Evolutionary conservation across 768 basidiomycete genomes (phyloP).

Genomic region (Naganishia vishniacii): DNA sequence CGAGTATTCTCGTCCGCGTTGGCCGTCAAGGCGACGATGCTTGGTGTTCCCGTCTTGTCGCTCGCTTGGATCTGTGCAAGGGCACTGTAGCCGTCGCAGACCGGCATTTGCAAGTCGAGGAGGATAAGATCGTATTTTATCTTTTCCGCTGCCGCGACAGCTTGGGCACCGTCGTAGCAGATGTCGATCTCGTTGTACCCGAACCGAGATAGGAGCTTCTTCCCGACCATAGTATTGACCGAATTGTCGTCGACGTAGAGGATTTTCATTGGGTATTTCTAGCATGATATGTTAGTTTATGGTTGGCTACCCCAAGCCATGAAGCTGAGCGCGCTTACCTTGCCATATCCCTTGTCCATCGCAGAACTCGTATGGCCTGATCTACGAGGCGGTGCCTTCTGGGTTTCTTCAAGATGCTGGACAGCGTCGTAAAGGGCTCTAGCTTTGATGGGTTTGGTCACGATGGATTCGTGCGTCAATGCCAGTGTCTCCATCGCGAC

Average conservation of each 20-base stretch:
- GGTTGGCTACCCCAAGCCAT: no score
- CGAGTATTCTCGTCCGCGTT: conserved; percentile 37
- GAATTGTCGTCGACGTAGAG: conserved; percentile 42
- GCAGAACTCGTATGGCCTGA: not conserved
- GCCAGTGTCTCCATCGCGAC: conserved; percentile 29
- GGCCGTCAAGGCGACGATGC: conserved; percentile 37
- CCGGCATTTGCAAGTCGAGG: conserved; percentile 44
- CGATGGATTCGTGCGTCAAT: conserved; percentile 34
- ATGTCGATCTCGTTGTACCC: conserved; percentile 39
- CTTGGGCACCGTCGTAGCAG: conserved; percentile 40
- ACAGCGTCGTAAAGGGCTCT: conserved; percentile 30
- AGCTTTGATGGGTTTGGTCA: conserved; percentile 41
- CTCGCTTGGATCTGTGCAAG: conserved; percentile 30
- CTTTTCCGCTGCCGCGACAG: conserved; percentile 37
- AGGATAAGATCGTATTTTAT: conserved; percentile 42
- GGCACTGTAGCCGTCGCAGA: conserved; percentile 36
- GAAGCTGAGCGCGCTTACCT: no score
- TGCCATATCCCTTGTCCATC: conserved; percentile 28
- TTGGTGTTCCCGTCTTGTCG: conserved; percentile 30
- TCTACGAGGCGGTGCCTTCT: not conserved
- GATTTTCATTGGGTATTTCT: conserved; percentile 33
- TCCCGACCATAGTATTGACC: conserved; percentile 36
- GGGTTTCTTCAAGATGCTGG: conserved; percentile 6
- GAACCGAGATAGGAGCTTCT: conserved; percentile 37
- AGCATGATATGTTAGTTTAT: no score